Percentiles rank a stretch among this genome's conserved stretches.
These are phyloP conservation scores for Backusella psychrophila DNA, from an alignment of 192 early-diverging fungal species.

Conservation along the genomic window DNA sequence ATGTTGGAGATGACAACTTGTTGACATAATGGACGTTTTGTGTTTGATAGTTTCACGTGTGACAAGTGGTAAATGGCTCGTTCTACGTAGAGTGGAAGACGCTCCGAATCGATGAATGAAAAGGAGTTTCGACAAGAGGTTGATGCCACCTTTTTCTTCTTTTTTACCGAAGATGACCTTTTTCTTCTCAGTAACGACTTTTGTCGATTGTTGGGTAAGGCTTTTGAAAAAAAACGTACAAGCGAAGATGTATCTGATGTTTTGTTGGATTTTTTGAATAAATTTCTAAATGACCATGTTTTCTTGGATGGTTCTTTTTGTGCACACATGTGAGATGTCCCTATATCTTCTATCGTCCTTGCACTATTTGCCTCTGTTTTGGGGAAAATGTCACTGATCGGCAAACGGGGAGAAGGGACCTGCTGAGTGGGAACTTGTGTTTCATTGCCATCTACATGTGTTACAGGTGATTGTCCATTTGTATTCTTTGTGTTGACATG, in stretches of 20 bases:
- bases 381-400: background rate
- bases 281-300: background rate
- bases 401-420: background rate
- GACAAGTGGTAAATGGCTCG: constrained; percentile 77
- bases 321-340: background rate
- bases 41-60: constrained; percentile 68
- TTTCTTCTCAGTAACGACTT: background rate
- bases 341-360: background rate
- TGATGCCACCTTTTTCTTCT: background rate
- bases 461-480: background rate
- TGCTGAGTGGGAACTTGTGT: background rate
- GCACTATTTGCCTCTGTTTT: background rate
- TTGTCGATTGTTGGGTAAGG: background rate
- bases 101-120: background rate
- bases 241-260: background rate
- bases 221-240: background rate
- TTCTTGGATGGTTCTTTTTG: background rate
- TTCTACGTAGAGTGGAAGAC: constrained; percentile 61
- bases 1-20: constrained; percentile 79
- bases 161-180: background rate
- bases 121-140: background rate
- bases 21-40: constrained; percentile 66
- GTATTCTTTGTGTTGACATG: background rate
- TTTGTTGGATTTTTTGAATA: background rate
- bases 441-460: background rate